Evolutionary conservation across 2,329 filamentous ascomycete genomes (phyloP).

Genomic region (Paecilomyces variotii): DNA sequence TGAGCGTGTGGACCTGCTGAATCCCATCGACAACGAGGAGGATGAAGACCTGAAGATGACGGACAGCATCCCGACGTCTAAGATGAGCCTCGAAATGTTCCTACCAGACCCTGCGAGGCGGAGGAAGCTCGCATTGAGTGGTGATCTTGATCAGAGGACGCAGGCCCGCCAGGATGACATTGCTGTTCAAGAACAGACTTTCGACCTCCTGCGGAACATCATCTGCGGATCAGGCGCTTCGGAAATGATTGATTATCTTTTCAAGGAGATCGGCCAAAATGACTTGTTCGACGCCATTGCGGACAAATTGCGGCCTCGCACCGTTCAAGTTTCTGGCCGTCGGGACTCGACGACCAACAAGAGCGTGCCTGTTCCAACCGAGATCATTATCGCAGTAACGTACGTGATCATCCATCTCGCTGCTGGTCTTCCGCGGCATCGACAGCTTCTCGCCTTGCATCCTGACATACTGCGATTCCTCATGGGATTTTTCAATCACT

Average conservation of each 20-base stretch:
- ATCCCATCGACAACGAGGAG: slow-evolving; percentile 36
- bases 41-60: slow-evolving; percentile 28
- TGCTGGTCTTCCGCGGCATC: slow-evolving; percentile 69
- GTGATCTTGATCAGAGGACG: slow-evolving; percentile 59
- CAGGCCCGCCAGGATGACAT: slow-evolving; percentile 70
- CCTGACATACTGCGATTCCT: slow-evolving; percentile 66
- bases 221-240: slow-evolving; percentile 57
- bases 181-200: slow-evolving; percentile 80
- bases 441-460: slow-evolving; percentile 69
- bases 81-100: slow-evolving; percentile 29
- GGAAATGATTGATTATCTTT: slow-evolving; percentile 77
- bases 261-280: slow-evolving; percentile 66
- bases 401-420: slow-evolving; percentile 84
- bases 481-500: slow-evolving; percentile 64
- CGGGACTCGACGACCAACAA: slow-evolving; percentile 22
- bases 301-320: slow-evolving; percentile 60
- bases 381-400: slow-evolving; percentile 69
- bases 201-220: slow-evolving; percentile 84
- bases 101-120: slow-evolving; percentile 32
- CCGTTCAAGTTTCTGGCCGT: slow-evolving; percentile 23
- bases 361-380: slow-evolving; percentile 33
- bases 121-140: slow-evolving; percentile 44
- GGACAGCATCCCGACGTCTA: slow-evolving; percentile 33
- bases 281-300: slow-evolving; percentile 73
- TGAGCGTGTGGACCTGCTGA: slow-evolving; percentile 53